Evolutionary conservation across 2,329 filamentous ascomycete genomes (phyloP).

Genomic region (Aspergillus amoenus): DNA sequence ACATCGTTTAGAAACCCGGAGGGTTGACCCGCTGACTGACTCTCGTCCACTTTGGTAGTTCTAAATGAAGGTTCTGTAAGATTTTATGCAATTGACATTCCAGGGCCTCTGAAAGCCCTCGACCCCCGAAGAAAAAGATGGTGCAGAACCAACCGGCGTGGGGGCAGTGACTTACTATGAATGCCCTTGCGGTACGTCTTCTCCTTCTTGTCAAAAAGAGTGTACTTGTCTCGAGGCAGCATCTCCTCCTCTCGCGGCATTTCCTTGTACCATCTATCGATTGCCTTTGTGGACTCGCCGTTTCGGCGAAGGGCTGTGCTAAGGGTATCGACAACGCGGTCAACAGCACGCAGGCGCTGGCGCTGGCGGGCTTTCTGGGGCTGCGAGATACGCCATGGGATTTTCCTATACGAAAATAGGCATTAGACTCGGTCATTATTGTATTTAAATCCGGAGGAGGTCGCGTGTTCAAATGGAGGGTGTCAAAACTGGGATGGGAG

Average conservation of each 20-base stretch:
- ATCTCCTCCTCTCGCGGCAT: slow-evolving; percentile 97
- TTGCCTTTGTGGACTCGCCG: slow-evolving; percentile 67
- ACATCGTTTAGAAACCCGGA: slow-evolving; percentile 72
- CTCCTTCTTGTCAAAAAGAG: slow-evolving; percentile 93
- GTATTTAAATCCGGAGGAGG: too few relatives aligned
- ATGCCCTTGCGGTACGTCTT: slow-evolving; percentile 96
- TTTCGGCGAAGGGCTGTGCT: slow-evolving; percentile 74
- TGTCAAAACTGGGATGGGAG: too few relatives aligned
- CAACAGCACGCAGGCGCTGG: slow-evolving; percentile 77
- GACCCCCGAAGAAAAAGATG: too few relatives aligned
- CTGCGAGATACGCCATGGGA: slow-evolving; percentile 88
- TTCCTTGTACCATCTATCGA: slow-evolving; percentile 89
- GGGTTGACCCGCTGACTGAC: slow-evolving; percentile 92
- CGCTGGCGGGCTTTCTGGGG: slow-evolving; percentile 89
- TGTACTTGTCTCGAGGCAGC: slow-evolving; percentile 96
- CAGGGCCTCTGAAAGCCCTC: neutral
- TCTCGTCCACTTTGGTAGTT: slow-evolving; percentile 89
- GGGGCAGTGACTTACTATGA: slow-evolving; percentile 65
- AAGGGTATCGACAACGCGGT: slow-evolving; percentile 80
- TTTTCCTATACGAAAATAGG: slow-evolving; percentile 65
- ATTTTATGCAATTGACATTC: neutral
- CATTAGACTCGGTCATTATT: neutral
- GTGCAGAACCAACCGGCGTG: too few relatives aligned
- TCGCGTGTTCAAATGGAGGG: neutral
- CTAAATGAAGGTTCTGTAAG: slow-evolving; percentile 43